Percentiles rank a stretch among this genome's conserved stretches.
Conservation (phyloP, 257 asterid genomes). For the Solanum arcanum region DNA sequence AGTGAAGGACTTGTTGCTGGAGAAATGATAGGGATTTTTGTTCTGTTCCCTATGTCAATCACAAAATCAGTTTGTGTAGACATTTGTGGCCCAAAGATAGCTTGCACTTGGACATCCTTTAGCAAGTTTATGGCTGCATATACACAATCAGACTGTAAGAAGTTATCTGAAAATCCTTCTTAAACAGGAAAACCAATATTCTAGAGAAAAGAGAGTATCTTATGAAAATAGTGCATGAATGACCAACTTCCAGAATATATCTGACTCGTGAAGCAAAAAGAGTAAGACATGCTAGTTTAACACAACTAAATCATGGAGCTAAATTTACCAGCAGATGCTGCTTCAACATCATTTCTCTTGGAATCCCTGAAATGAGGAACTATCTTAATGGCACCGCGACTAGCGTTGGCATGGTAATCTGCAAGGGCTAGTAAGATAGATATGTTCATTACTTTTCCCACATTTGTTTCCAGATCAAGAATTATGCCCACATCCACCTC, state of each 20-base stretch:
- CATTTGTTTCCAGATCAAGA: slow-evolving; percentile 14
- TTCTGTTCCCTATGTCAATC: slow-evolving; percentile 30
- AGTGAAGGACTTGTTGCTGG: slow-evolving; percentile 35
- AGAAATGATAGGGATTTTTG: slow-evolving; percentile 32
- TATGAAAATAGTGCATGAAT: not conserved
- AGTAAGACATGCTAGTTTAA: not conserved
- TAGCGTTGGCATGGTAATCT: slow-evolving; percentile 20
- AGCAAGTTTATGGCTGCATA: slow-evolving; percentile 40
- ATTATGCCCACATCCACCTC: slow-evolving; percentile 30
- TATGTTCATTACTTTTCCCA: slow-evolving; percentile 17
- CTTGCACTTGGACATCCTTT: slow-evolving; percentile 26
- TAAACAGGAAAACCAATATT: not conserved
- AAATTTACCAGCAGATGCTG: slow-evolving; percentile 21
- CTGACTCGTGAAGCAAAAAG: not conserved
- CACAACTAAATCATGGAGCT: not conserved
- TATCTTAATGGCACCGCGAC: slow-evolving; percentile 3
- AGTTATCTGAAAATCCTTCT: not conserved
- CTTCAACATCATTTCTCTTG: slow-evolving; percentile 12
- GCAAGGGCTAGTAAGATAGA: slow-evolving; percentile 28
- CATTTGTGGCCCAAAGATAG: slow-evolving; percentile 36
- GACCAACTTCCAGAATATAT: not conserved
- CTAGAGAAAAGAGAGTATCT: not conserved
- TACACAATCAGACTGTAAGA: not conserved
- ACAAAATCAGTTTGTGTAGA: slow-evolving; percentile 39
- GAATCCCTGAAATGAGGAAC: slow-evolving; percentile 31